A percentile compares a stretch with the other conserved stretches of the same genome.
phyloP scores from a whole-genome alignment of 2,329 filamentous ascomycete genomes.

The Taxawa tesnikishii region DNA sequence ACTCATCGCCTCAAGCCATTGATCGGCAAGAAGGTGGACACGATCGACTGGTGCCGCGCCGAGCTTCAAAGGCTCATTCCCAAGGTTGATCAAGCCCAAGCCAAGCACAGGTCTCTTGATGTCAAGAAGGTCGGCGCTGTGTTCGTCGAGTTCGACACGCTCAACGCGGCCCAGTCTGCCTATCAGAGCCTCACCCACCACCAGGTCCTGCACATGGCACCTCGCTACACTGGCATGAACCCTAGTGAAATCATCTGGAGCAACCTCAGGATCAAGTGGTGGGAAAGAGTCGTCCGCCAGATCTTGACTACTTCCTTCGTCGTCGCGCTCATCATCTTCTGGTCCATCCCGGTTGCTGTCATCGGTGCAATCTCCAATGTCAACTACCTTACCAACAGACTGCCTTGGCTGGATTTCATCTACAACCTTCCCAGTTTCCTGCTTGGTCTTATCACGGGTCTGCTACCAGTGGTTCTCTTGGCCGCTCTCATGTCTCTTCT shows the following conservation, averaged over 20 bases:
- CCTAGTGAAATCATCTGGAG: slow-evolving; percentile 81
- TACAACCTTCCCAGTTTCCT: slow-evolving; percentile 56
- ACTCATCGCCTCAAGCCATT: slow-evolving; percentile 60
- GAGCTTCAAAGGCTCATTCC: slow-evolving; percentile 67
- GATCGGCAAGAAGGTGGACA: slow-evolving; percentile 82
- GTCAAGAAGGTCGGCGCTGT: slow-evolving; percentile 57
- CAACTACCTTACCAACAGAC: slow-evolving; percentile 40
- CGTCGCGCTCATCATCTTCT: slow-evolving; percentile 72
- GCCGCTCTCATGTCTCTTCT: slow-evolving; percentile 78
- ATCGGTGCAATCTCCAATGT: slow-evolving; percentile 85
- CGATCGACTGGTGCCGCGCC: slow-evolving; percentile 75
- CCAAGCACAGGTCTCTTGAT: slow-evolving; percentile 50
- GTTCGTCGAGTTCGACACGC: slow-evolving; percentile 80
- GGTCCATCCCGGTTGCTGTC: slow-evolving; percentile 62
- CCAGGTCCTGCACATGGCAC: slow-evolving; percentile 74
- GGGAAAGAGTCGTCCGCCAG: slow-evolving; percentile 59
- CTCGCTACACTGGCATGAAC: slow-evolving; percentile 70
- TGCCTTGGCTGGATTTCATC: slow-evolving; percentile 61
- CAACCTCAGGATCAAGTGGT: slow-evolving; percentile 57
- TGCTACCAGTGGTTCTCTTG: slow-evolving; percentile 68
- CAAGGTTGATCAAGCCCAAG: slow-evolving; percentile 56
- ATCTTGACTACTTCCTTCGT: slow-evolving; percentile 62
- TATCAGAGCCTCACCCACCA: slow-evolving; percentile 83
- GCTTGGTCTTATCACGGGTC: slow-evolving; percentile 70
- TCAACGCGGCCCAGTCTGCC: slow-evolving; percentile 74